Evolutionary conservation across 257 asterid species (phyloP).

Genomic region (Solanum rostratum): DNA sequence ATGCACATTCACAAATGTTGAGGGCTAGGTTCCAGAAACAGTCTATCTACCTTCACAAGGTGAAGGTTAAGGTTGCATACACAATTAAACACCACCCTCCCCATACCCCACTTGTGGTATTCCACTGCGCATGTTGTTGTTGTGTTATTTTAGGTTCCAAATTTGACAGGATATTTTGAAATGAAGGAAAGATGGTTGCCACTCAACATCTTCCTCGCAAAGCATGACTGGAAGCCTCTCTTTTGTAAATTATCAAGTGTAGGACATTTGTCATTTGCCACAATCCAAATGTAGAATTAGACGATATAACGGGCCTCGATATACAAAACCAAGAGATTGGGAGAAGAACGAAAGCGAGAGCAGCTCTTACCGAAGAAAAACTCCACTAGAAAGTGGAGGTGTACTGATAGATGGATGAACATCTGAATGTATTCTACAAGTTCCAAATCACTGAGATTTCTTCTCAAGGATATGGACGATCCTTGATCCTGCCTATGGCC

Average conservation of each 20-base stretch:
- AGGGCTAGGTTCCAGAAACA: neutral
- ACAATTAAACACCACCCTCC: neutral
- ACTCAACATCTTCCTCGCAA: neutral
- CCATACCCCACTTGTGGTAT: neutral
- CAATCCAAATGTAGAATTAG: neutral
- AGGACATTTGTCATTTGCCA: neutral
- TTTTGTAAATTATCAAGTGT: neutral
- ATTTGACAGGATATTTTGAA: neutral
- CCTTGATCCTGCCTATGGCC: neutral
- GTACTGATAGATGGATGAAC: neutral
- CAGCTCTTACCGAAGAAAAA: neutral
- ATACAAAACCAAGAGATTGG: neutral
- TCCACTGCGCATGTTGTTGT: neutral
- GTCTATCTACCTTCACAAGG: too few relatives aligned
- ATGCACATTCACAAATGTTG: neutral
- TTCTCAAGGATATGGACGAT: neutral
- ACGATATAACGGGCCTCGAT: neutral
- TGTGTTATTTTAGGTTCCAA: neutral
- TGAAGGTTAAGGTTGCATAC: too few relatives aligned
- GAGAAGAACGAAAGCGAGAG: neutral
- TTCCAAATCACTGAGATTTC: neutral
- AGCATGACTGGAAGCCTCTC: neutral
- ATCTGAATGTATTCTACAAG: neutral
- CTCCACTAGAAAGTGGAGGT: neutral
- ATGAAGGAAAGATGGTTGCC: neutral